Evolutionary conservation across 768 basidiomycete genomes (phyloP).

Genomic region (Botryobasidium botryosum): DNA sequence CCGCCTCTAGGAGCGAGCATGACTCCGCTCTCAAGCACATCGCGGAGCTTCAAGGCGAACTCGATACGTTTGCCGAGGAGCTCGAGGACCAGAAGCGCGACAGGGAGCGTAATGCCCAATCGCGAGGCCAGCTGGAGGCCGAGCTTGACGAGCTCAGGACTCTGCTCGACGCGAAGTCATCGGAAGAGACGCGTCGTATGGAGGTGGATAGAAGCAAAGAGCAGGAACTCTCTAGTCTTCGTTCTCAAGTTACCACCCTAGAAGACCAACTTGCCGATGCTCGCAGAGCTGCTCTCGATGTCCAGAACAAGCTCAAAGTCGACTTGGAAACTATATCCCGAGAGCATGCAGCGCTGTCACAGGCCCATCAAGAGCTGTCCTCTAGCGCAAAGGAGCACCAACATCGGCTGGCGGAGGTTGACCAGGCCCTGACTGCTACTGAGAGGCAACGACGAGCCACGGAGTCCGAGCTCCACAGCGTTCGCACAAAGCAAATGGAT

Average conservation of each 20-base stretch:
- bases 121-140: conserved; percentile 47
- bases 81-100: conserved; percentile 41
- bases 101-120: conserved; percentile 27
- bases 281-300: conserved; percentile 42
- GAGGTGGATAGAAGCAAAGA: conserved; percentile 84
- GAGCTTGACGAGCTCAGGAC: conserved; percentile 77
- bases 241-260: conserved; percentile 40
- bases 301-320: conserved; percentile 54
- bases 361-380: conserved; percentile 45
- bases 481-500: conserved; percentile 54
- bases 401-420: conserved; percentile 26
- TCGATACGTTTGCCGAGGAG: conserved; percentile 48
- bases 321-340: conserved; percentile 50
- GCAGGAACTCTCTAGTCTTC: conserved; percentile 57
- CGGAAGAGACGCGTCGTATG: conserved; percentile 65
- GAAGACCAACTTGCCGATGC: conserved; percentile 52
- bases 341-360: conserved; percentile 42
- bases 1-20: conserved; percentile 36
- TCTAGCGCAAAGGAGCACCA: conserved; percentile 29
- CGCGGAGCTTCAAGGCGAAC: conserved; percentile 47
- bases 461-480: conserved; percentile 55
- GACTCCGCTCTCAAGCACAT: conserved; percentile 39
- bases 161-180: conserved; percentile 69
- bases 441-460: conserved; percentile 50
- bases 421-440: conserved; percentile 33